A percentile compares a stretch with the other conserved stretches of the same genome.
phyloP scores from a whole-genome alignment of 805 yeast species.

The Yarrowia sp. region DNA sequence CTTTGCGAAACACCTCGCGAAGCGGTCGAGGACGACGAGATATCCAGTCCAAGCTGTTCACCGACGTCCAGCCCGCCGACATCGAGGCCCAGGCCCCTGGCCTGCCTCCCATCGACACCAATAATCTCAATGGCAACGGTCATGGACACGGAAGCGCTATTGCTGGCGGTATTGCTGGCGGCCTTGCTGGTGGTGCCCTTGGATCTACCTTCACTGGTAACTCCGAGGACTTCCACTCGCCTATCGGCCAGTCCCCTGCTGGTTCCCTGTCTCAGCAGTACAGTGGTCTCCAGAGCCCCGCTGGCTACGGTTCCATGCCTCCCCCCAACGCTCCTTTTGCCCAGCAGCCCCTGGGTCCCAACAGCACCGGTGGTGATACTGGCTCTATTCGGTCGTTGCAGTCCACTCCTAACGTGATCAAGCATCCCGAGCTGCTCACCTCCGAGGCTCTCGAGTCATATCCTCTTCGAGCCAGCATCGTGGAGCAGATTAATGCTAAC shows the following conservation, averaged over 20 bases:
- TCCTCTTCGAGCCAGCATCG: constrained; percentile 54
- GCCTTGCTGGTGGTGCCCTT: constrained; percentile 1
- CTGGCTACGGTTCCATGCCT: constrained; percentile 2
- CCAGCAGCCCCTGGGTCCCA: constrained; percentile 15
- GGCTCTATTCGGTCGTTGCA: constrained; percentile 32
- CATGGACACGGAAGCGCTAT: neutral
- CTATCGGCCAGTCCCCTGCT: constrained; percentile 4
- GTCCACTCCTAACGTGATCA: constrained; percentile 27
- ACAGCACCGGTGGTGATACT: constrained; percentile 28
- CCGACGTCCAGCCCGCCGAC: constrained; percentile 33
- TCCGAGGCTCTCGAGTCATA: constrained; percentile 44
- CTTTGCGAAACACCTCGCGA: constrained; percentile 35
- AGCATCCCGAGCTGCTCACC: constrained; percentile 35
- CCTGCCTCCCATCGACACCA: constrained; percentile 4
- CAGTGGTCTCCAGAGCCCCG: neutral
- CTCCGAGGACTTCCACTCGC: constrained; percentile 15
- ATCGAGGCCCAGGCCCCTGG: constrained; percentile 14
- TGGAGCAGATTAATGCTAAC: constrained; percentile 77
- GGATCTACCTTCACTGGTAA: constrained; percentile 7
- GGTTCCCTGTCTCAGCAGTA: neutral
- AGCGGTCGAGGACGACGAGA: constrained; percentile 36
- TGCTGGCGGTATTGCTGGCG: neutral
- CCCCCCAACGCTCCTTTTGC: constrained; percentile 26
- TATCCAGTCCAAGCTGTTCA: constrained; percentile 35
- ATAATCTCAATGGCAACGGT: neutral